These are phyloP conservation scores for Ophiocordyceps sinensis DNA, from an alignment of 2,329 filamentous ascomycete species.

Conservation along the genomic window DNA sequence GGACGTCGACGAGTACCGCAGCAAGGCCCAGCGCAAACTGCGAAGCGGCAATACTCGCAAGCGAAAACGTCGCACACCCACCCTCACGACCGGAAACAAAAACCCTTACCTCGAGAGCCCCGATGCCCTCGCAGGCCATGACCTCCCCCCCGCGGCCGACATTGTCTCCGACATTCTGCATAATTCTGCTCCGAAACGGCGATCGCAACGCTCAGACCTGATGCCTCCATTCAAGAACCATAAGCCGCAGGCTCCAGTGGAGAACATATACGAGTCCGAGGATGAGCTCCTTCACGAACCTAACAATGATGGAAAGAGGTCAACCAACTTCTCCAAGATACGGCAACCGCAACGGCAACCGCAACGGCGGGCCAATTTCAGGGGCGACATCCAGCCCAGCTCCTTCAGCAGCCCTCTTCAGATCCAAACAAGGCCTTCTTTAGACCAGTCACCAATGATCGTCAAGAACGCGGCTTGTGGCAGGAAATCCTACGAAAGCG, in stretches of 20 bases:
- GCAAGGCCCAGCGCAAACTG: neutral
- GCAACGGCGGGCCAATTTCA: conserved; percentile 1
- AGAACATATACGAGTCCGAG: conserved; percentile 11
- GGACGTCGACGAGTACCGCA: neutral
- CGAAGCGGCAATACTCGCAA: neutral
- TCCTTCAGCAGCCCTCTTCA: conserved; percentile 1
- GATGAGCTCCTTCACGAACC: conserved; percentile 13
- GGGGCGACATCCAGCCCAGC: conserved; percentile 15
- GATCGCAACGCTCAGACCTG: neutral
- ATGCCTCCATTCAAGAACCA: conserved; percentile 7
- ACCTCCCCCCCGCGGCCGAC: conserved; percentile 7
- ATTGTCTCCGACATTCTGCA: conserved; percentile 10
- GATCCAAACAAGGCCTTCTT: no score
- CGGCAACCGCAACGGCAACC: neutral
- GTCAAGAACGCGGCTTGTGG: conserved; percentile 13
- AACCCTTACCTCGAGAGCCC: conserved; percentile 8
- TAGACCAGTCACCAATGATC: neutral
- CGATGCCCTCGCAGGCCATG: conserved; percentile 8
- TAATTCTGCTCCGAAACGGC: conserved; percentile 2
- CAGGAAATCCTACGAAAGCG: conserved; percentile 2
- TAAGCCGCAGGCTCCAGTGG: neutral
- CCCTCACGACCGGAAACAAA: neutral
- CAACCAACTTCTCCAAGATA: conserved; percentile 6
- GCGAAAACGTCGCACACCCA: neutral
- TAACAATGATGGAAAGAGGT: conserved; percentile 1